Percentiles rank a stretch among this genome's conserved stretches.
phyloP scores from a whole-genome alignment of 306 rosid genomes.

The Pterocarpus santalinus region DNA sequence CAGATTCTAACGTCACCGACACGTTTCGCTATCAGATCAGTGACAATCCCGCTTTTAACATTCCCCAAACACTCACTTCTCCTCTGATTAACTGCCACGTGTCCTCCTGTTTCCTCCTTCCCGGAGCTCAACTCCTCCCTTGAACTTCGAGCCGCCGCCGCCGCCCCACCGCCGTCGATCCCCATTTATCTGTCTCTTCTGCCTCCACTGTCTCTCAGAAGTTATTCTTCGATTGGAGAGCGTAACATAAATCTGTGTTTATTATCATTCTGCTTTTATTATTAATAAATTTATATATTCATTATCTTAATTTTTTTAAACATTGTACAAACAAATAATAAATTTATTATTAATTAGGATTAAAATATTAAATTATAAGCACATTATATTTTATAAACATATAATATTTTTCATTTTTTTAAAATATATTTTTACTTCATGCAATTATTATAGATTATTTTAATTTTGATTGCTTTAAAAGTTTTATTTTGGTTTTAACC shows the following conservation, averaged over 20 bases:
- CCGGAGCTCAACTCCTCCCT: slow-evolving; percentile 26
- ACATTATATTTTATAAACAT: too few relatives aligned
- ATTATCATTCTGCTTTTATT: too few relatives aligned
- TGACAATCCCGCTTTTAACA: slow-evolving; percentile 14
- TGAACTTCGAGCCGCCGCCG: slow-evolving; percentile 46
- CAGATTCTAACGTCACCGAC: slow-evolving; percentile 44
- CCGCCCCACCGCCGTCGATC: slow-evolving; percentile 5
- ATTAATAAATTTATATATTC: too few relatives aligned
- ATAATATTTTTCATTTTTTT: too few relatives aligned
- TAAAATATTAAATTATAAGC: too few relatives aligned
- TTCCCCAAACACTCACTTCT: slow-evolving; percentile 1
- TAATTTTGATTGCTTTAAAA: too few relatives aligned
- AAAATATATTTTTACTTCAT: too few relatives aligned
- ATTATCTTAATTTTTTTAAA: too few relatives aligned
- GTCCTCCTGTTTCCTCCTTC: slow-evolving; percentile 10
- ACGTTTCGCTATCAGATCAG: slow-evolving; percentile 48
- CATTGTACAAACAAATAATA: too few relatives aligned
- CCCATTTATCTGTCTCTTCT: background rate
- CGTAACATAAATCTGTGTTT: background rate
- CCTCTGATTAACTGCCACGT: slow-evolving; percentile 36
- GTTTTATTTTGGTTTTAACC: too few relatives aligned
- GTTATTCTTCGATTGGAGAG: background rate
- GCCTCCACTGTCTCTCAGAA: background rate
- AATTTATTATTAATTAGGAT: too few relatives aligned
- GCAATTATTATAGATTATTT: too few relatives aligned